Conservation (phyloP, 2,329 filamentous ascomycete species). For the Phoma herbarum region DNA sequence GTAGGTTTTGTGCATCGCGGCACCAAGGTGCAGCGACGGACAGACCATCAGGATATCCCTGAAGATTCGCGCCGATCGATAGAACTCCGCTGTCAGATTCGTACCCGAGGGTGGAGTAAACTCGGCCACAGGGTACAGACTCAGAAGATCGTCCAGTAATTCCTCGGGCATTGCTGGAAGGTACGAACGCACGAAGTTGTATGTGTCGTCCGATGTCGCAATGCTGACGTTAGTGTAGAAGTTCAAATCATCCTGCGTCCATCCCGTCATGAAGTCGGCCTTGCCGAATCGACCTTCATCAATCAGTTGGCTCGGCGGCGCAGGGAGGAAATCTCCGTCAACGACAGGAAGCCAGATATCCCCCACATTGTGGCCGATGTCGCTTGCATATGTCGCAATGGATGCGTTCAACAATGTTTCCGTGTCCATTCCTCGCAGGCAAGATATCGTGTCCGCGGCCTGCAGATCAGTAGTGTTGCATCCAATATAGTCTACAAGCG, state of each 20-base stretch:
- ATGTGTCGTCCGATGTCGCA: slow-evolving; percentile 52
- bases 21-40: slow-evolving; percentile 56
- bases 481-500: slow-evolving; percentile 54
- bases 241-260: slow-evolving; percentile 58
- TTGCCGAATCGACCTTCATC: slow-evolving; percentile 54
- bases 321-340: slow-evolving; percentile 61
- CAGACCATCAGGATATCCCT: slow-evolving; percentile 63
- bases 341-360: slow-evolving; percentile 62
- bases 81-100: slow-evolving; percentile 59
- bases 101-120: slow-evolving; percentile 53
- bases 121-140: slow-evolving; percentile 52
- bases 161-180: slow-evolving; percentile 47
- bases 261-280: slow-evolving; percentile 55
- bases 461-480: slow-evolving; percentile 55
- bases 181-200: slow-evolving; percentile 53
- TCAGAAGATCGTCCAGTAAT: slow-evolving; percentile 38
- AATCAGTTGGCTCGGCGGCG: slow-evolving; percentile 55
- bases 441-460: slow-evolving; percentile 56
- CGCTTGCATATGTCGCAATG: slow-evolving; percentile 53
- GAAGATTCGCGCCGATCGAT: slow-evolving; percentile 60
- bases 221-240: slow-evolving; percentile 55
- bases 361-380: slow-evolving; percentile 52
- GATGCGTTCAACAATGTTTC: slow-evolving; percentile 56
- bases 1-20: slow-evolving; percentile 50
- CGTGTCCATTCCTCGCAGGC: slow-evolving; percentile 57